These are phyloP conservation scores for Phoenix dactylifera DNA, from an alignment of 176 grass and related monocot species.

Conservation along the genomic window DNA sequence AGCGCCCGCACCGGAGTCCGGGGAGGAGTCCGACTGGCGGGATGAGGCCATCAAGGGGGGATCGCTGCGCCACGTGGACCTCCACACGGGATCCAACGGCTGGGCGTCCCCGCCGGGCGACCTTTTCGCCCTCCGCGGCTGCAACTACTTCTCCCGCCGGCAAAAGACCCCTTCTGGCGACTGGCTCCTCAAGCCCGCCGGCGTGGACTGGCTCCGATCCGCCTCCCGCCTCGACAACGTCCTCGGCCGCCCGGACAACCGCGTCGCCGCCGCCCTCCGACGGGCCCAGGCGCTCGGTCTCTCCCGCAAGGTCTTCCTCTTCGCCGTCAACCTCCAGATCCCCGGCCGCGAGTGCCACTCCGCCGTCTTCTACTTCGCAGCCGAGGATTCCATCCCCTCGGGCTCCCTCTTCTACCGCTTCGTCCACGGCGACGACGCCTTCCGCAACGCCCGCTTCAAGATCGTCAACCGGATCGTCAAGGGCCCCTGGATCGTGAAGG, in stretches of 20 bases:
- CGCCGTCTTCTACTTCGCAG: constrained; percentile 87
- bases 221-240: constrained; percentile 64
- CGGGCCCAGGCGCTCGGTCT: constrained; percentile 41
- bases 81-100: constrained; percentile 14
- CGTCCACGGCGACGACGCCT: constrained; percentile 76
- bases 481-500: constrained; percentile 83
- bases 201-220: constrained; percentile 92
- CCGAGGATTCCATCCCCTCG: constrained; percentile 57
- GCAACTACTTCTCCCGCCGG: constrained; percentile 44
- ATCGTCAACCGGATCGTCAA: constrained; percentile 93
- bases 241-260: constrained; percentile 61
- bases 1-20: neutral
- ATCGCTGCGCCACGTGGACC: constrained; percentile 9
- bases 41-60: constrained; percentile 4
- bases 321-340: constrained; percentile 93
- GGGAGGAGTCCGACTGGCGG: constrained; percentile 1
- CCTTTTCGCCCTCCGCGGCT: constrained; percentile 63
- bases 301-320: constrained; percentile 54
- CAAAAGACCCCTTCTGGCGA: constrained; percentile 41
- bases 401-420: constrained; percentile 75
- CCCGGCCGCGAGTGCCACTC: constrained; percentile 82
- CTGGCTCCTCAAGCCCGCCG: constrained; percentile 74
- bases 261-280: constrained; percentile 48
- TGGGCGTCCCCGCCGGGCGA: constrained; percentile 91
- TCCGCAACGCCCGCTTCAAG: constrained; percentile 97